Percentiles rank a stretch among this genome's conserved stretches.
phyloP scores from a whole-genome alignment of 2,329 filamentous ascomycete genomes.

The Paracoccidioides brasiliensis region DNA sequence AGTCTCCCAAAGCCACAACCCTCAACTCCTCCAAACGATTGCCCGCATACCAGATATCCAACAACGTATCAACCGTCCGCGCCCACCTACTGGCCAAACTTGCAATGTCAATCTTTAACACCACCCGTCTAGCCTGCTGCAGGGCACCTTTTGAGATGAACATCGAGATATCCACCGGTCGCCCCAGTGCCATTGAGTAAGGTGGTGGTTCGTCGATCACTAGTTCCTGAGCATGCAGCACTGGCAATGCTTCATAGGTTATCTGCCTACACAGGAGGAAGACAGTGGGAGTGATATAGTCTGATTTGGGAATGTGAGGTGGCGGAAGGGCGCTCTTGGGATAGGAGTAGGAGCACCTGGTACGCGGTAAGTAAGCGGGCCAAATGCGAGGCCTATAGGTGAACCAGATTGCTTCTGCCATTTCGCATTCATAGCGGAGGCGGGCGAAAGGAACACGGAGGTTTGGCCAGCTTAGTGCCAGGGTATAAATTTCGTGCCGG shows the following conservation, averaged over 20 bases:
- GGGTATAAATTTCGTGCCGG: neutral
- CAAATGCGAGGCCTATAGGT: too few relatives aligned
- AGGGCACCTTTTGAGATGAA: slow-evolving; percentile 11
- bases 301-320: neutral
- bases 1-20: neutral
- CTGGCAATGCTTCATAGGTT: slow-evolving; percentile 16
- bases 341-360: neutral
- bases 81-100: slow-evolving; percentile 1
- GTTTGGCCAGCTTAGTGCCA: neutral
- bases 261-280: slow-evolving; percentile 25
- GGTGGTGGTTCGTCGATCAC: slow-evolving; percentile 12
- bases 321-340: neutral
- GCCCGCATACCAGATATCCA: slow-evolving; percentile 10
- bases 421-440: neutral
- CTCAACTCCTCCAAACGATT: slow-evolving; percentile 9
- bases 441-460: neutral
- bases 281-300: slow-evolving; percentile 17
- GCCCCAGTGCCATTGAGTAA: slow-evolving; percentile 2
- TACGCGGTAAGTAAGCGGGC: too few relatives aligned
- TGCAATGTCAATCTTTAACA: slow-evolving; percentile 8
- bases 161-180: slow-evolving; percentile 11
- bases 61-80: slow-evolving; percentile 10
- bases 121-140: slow-evolving; percentile 10
- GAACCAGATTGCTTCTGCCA: neutral
- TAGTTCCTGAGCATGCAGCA: slow-evolving; percentile 20